These are phyloP conservation scores for Pyrus bretschneideri DNA, from an alignment of 306 rosid species.

Conservation along the genomic window DNA sequence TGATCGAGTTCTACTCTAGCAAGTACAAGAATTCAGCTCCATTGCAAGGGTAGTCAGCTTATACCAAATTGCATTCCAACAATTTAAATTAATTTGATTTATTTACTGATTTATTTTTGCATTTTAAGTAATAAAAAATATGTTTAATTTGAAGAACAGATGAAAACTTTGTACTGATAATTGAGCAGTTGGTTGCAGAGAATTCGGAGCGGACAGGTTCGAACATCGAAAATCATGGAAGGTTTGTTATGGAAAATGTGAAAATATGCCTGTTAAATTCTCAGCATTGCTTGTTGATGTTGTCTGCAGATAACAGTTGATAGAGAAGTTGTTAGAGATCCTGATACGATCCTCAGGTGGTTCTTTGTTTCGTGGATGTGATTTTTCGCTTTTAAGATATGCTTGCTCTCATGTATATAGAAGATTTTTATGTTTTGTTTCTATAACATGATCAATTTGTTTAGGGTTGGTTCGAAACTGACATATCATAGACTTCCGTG, in stretches of 20 bases:
- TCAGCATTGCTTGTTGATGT: slow-evolving; percentile 18
- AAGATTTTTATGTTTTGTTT: slow-evolving; percentile 5
- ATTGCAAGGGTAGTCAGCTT: slow-evolving; percentile 51
- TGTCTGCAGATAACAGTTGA: slow-evolving; percentile 60
- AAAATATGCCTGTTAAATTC: slow-evolving; percentile 5
- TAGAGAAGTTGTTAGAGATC: slow-evolving; percentile 55
- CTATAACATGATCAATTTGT: neutral
- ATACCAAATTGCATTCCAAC: neutral
- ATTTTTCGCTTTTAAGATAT: neutral
- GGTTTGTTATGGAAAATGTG: slow-evolving; percentile 6
- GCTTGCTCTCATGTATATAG: neutral
- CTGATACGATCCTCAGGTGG: slow-evolving; percentile 55
- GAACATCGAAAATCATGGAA: slow-evolving; percentile 19
- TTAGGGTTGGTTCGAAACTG: slow-evolving; percentile 55
- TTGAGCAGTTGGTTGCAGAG: slow-evolving; percentile 90
- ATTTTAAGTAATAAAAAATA: neutral
- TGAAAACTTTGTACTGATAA: slow-evolving; percentile 12
- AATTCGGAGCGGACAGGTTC: slow-evolving; percentile 70
- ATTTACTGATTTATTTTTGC: neutral
- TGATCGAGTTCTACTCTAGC: slow-evolving; percentile 65
- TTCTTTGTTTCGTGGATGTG: slow-evolving; percentile 14
- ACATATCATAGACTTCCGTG: slow-evolving; percentile 85
- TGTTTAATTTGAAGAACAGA: neutral
- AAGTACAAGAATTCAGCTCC: slow-evolving; percentile 83
- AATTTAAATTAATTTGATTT: too few species aligned